Conservation (phyloP, 2,329 filamentous ascomycete species). For the Fusarium domesticum region DNA sequence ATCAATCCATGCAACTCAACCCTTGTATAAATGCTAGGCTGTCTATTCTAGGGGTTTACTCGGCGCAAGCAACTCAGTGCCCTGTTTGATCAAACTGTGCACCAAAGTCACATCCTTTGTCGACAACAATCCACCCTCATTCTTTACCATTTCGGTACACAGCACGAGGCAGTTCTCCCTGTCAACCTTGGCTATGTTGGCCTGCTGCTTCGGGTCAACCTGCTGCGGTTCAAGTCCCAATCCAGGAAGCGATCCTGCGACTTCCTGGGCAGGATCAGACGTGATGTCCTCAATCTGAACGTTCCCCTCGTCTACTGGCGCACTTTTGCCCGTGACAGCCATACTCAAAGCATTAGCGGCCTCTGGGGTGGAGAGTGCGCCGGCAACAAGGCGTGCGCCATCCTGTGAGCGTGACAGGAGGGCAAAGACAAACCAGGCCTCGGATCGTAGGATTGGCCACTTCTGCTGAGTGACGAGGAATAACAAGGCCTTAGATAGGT, state of each 20-base stretch:
- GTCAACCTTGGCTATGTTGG: conserved; percentile 50
- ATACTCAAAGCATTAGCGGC: conserved; percentile 45
- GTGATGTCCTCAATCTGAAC: conserved; percentile 16
- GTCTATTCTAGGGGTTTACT: conserved; percentile 16
- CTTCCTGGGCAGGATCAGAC: conserved; percentile 10
- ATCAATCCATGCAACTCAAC: not conserved
- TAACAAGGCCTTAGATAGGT: conserved; percentile 43
- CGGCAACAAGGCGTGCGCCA: conserved; percentile 46
- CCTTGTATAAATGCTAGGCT: not conserved
- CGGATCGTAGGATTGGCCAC: conserved; percentile 58
- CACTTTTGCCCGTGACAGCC: conserved; percentile 46
- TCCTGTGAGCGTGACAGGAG: conserved; percentile 54
- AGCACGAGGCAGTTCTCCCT: conserved; percentile 61
- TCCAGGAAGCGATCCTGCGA: conserved; percentile 27
- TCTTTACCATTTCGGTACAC: conserved; percentile 52
- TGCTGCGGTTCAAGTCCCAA: conserved; percentile 48
- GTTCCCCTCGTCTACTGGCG: conserved; percentile 15
- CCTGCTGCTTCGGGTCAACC: conserved; percentile 42
- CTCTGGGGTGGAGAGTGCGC: conserved; percentile 42
- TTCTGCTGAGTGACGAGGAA: conserved; percentile 56
- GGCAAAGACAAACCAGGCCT: conserved; percentile 61
- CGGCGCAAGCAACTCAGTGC: conserved; percentile 43
- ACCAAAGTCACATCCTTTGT: conserved; percentile 41
- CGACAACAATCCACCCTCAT: conserved; percentile 40
- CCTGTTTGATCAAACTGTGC: conserved; percentile 48